Base-by-base conservation (phyloP, 108 stramenopile species). In the Chaetoceros tenuissimus region DNA sequence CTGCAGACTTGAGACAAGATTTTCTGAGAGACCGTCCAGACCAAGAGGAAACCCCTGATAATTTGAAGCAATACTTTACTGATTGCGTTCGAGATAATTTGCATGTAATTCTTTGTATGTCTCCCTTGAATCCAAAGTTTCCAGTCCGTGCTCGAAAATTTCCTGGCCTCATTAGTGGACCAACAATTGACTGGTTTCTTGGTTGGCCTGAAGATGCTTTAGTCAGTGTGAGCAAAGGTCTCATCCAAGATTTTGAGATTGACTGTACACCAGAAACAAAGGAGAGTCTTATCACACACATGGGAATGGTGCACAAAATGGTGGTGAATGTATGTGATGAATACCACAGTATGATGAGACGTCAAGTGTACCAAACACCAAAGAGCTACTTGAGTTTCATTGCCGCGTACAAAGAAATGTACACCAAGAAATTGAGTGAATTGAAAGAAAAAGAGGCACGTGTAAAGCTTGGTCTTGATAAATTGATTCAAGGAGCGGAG, bases 131-230 rank as follows among this genome's bases (percentile, higher is more conserved):
- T 69, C 80, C 90, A 27, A 85, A 85, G 59, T 94, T 94, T 64
- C 76, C 91, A 18, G 65, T 78, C 31, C 67, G 94, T 23, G 94
- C 94, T 16, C 81, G 89, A 28, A 92, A 91, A 57, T 94, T 94
- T 63, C 94, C 94, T 8, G 83, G 94, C 18, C 66, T 94, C 47
- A 74, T 93, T 24, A 84, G 80, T 21, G 72, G 77, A 25, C 86
- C 89, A 28, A 93, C 94, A 5, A 89, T 94, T 51, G 91, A 94
- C 40, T 94, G 94, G 94, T 94, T 93, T 69, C 73, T 94, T 64
- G 61, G 80, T 1, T 94, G 94, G 94, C 94, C 94, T 3, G 86
- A 92, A 61, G 94, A 92, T 62, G 94, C 94, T 10, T 71, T 94
- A 3, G 85, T 89, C 1, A 79, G 79, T 52, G 89, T 94, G 44